These are phyloP conservation scores for Handroanthus guayacan DNA, from an alignment of 257 asterid genomes.

Conservation along the genomic window DNA sequence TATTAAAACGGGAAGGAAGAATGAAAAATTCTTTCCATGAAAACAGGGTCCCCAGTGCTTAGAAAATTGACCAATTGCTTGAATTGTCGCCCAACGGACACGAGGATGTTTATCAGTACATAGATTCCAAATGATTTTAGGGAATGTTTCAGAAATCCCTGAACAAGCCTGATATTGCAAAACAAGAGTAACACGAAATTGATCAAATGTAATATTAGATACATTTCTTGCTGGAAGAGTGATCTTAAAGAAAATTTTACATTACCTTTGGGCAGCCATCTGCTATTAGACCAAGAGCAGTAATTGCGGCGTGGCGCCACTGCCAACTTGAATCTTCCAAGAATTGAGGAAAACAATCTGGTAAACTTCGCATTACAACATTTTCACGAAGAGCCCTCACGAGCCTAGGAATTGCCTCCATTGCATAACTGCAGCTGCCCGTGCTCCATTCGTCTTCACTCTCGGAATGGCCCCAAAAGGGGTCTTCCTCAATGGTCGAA, in stretches of 20 bases:
- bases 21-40: not conserved
- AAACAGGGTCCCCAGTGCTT: not conserved
- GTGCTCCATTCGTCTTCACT: not conserved
- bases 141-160: not conserved
- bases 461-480: not conserved
- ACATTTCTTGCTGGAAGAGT: not conserved
- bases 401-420: not conserved
- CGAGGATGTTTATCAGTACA: not conserved
- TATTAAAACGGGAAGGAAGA: not conserved
- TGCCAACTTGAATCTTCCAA: not conserved
- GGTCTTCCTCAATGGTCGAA: not conserved
- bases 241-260: not conserved
- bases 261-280: not conserved
- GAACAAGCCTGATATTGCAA: not conserved
- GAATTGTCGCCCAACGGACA: not conserved
- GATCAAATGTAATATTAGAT: not conserved
- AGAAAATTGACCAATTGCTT: not conserved
- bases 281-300: not conserved
- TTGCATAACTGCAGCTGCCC: not conserved
- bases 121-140: not conserved
- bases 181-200: not conserved
- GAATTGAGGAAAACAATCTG: not conserved
- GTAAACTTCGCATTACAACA: not conserved
- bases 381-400: not conserved
- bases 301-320: not conserved